Evolutionary conservation across 257 asterid genomes (phyloP).

Genomic region (Gentiana dahurica): DNA sequence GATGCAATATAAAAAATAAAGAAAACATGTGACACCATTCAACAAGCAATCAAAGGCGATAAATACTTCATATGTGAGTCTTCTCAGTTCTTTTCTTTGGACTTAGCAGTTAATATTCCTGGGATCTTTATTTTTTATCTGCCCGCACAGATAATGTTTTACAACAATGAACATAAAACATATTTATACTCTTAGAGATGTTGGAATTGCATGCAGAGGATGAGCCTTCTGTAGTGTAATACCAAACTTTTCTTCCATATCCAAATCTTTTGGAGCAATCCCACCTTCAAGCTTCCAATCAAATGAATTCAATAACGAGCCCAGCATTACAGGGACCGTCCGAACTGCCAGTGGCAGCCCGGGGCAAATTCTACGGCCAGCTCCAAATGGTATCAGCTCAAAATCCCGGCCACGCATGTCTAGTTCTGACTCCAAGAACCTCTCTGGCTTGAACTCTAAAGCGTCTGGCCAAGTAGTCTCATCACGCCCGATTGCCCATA

Average conservation of each 20-base stretch:
- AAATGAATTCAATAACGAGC: constrained; percentile 49
- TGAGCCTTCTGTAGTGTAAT: constrained; percentile 4
- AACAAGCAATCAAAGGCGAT: too few species aligned
- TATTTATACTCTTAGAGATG: too few species aligned
- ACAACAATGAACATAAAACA: too few species aligned
- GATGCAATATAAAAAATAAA: too few species aligned
- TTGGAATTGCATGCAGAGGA: too few species aligned
- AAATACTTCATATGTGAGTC: too few species aligned
- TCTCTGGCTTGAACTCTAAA: constrained; percentile 50
- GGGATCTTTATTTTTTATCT: too few species aligned
- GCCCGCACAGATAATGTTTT: too few species aligned
- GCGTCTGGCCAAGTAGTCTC: constrained; percentile 44
- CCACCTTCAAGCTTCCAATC: constrained; percentile 51
- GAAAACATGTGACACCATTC: too few species aligned
- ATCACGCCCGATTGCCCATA: constrained; percentile 66
- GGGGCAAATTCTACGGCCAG: constrained; percentile 70
- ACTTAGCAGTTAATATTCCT: too few species aligned
- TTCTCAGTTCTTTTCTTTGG: too few species aligned
- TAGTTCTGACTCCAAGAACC: constrained; percentile 29
- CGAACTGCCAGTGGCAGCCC: constrained; percentile 47
- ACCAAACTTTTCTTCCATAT: too few species aligned
- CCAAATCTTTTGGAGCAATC: constrained; percentile 19
- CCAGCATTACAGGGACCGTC: constrained; percentile 49
- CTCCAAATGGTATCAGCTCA: constrained; percentile 70
- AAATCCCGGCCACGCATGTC: constrained; percentile 50